A percentile compares a stretch with the other conserved stretches of the same genome.
phyloP scores from a whole-genome alignment of 805 yeast genomes.

The Saccharomyces cerevisiae region DNA sequence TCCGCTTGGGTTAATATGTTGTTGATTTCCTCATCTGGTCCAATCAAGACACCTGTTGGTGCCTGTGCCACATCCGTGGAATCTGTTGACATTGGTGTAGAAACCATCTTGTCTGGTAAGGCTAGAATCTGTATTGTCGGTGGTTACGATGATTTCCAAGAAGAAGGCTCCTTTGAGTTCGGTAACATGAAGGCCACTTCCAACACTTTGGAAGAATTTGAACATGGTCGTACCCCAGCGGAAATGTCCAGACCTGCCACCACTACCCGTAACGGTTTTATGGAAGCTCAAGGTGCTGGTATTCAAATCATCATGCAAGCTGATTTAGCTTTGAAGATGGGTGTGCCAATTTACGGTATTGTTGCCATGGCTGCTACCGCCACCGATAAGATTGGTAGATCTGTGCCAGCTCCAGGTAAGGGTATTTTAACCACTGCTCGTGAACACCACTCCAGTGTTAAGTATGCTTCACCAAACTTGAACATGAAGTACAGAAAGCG shows the following conservation, averaged over 20 bases:
- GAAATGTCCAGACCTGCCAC: slow-evolving; percentile 99
- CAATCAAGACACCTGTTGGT: slow-evolving; percentile 98
- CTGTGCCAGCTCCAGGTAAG: slow-evolving; percentile 99
- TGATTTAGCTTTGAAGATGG: slow-evolving; percentile 90
- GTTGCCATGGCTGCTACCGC: slow-evolving; percentile 94
- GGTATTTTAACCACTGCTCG: slow-evolving; percentile 98
- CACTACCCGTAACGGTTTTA: slow-evolving; percentile 91
- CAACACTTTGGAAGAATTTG: slow-evolving; percentile 77
- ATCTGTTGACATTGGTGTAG: slow-evolving; percentile 93
- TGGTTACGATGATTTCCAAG: slow-evolving; percentile 99
- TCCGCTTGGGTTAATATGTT: slow-evolving; percentile 99
- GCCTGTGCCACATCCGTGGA: slow-evolving; percentile 99
- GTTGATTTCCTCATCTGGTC: slow-evolving; percentile 93
- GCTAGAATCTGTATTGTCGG: slow-evolving; percentile 96
- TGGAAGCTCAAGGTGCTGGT: slow-evolving; percentile 99
- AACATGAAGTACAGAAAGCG: slow-evolving; percentile 89
- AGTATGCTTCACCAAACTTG: slow-evolving; percentile 71
- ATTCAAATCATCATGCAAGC: slow-evolving; percentile 94
- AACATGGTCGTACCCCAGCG: slow-evolving; percentile 92
- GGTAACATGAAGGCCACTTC: slow-evolving; percentile 99
- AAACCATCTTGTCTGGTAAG: slow-evolving; percentile 84
- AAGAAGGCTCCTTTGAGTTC: slow-evolving; percentile 95
- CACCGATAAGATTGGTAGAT: slow-evolving; percentile 95
- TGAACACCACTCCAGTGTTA: slow-evolving; percentile 76
- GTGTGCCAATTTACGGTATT: slow-evolving; percentile 97